Base-by-base conservation (phyloP, 805 yeast species). In the Maudiozyma pseudohumilis region DNA sequence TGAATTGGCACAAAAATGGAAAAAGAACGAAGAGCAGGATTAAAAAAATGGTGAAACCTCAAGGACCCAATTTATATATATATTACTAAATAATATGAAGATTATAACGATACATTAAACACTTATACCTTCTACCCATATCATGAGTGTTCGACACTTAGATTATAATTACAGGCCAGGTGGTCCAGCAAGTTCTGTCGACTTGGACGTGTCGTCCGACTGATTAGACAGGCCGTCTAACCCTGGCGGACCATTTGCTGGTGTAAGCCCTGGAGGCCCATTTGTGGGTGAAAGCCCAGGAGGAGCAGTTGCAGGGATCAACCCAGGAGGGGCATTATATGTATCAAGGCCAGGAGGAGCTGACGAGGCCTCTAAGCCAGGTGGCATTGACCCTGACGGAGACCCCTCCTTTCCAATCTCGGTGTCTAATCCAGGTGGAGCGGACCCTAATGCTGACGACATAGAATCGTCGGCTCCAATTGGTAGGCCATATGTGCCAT, bases 1-100 rank as follows among this genome's bases (percentile, higher is more conserved):
- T 35, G 68, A 63, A 19, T 63, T 70, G 47, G 78, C 78, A 0
- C 63, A 61, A 46, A 63, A 65, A 47, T 74, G 77, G 77, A 65
- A 66, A 30, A 50, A 56, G 34, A 46, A 46, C 28, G 32, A 28
- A 28, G 19, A 28, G 20, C 9, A 6, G 18, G 19, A 28, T 17
- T 15, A 11, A 26, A 17, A 6, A 6, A 26, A 15, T 10, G 16
- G 15, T 6, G 6, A 26, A 26, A 2, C 15, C n/a, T n/a, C n/a
- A n/a, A n/a, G n/a, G n/a, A n/a, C n/a, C n/a, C n/a, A n/a, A n/a
- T 26, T 26, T 26, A 26, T 26, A 26, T 13, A 26, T n/a, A n/a
- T n/a, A n/a, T n/a, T n/a, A n/a, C n/a, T n/a, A n/a, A n/a, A n/a
- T n/a, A n/a, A n/a, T n/a, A n/a, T n/a, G n/a, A n/a, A n/a, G n/a